These are phyloP conservation scores for Rhynchosporium secalis DNA, from an alignment of 2,329 filamentous ascomycete genomes.

Conservation along the genomic window DNA sequence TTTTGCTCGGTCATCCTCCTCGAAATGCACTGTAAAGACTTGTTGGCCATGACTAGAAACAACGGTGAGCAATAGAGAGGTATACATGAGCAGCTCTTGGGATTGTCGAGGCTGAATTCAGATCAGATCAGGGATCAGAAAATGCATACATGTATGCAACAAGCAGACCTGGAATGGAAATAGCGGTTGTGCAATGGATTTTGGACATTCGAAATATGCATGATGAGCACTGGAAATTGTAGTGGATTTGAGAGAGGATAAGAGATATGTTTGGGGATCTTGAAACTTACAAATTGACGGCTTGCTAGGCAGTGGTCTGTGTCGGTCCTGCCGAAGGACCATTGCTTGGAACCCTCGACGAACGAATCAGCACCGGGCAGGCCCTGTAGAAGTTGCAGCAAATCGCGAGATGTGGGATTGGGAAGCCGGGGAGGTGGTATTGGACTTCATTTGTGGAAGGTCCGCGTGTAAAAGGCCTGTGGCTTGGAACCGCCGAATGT, in stretches of 20 bases:
- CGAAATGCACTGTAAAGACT: constrained; percentile 1
- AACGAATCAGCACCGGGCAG: constrained; percentile 11
- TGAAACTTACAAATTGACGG: constrained; percentile 17
- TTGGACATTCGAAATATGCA: constrained; percentile 3
- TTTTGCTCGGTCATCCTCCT: constrained; percentile 8
- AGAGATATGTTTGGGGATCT: constrained; percentile 16
- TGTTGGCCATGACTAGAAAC: constrained; percentile 7
- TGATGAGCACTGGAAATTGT: neutral
- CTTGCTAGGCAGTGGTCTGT: constrained; percentile 22
- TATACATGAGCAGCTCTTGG: constrained; percentile 11
- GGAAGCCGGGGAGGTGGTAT: neutral
- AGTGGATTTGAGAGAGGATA: neutral
- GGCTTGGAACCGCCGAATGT: constrained; percentile 14
- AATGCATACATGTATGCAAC: constrained; percentile 3
- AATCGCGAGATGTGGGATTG: constrained; percentile 6
- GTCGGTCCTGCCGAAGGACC: constrained; percentile 29
- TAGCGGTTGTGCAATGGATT: neutral
- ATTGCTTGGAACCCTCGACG: constrained; percentile 15
- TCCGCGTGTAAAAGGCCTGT: constrained; percentile 1
- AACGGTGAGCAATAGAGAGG: neutral
- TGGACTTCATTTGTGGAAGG: constrained; percentile 5
- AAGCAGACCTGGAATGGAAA: neutral
- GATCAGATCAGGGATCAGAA: constrained; percentile 9
- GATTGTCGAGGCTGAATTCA: constrained; percentile 4
- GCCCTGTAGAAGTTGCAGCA: constrained; percentile 14